A percentile compares a stretch with the other conserved stretches of the same genome.
These are phyloP conservation scores for Kwoniella sp. DNA, from an alignment of 768 basidiomycete genomes.

Conservation along the genomic window DNA sequence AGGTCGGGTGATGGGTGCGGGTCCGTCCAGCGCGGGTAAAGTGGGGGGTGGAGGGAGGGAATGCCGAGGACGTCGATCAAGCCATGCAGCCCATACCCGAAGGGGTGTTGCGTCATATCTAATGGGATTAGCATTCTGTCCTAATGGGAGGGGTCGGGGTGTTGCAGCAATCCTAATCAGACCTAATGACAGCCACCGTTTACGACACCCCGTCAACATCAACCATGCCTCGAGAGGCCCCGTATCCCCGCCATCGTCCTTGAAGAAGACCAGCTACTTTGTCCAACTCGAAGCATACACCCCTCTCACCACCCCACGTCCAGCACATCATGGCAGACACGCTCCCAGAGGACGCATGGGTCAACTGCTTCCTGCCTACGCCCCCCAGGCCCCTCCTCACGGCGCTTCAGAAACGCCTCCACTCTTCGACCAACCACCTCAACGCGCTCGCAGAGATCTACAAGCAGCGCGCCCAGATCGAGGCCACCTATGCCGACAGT, in stretches of 20 bases:
- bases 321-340: constrained; percentile 27
- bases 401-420: constrained; percentile 31
- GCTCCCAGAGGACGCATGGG: constrained; percentile 45
- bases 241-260: not conserved
- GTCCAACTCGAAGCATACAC: not conserved
- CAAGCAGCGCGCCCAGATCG: constrained; percentile 46
- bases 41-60: too few species aligned
- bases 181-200: too few species aligned
- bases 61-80: too few species aligned
- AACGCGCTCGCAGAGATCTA: constrained; percentile 47
- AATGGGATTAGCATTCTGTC: too few species aligned
- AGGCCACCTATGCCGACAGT: constrained; percentile 44
- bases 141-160: too few species aligned
- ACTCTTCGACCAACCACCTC: constrained; percentile 36
- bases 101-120: too few species aligned
- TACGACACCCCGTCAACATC: not conserved
- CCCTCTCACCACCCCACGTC: not conserved
- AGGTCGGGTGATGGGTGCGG: too few species aligned
- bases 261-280: too few species aligned
- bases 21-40: too few species aligned
- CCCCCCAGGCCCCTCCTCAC: constrained; percentile 37
- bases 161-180: too few species aligned
- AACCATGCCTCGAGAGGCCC: not conserved
- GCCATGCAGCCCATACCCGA: too few species aligned
- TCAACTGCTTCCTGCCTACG: constrained; percentile 31